Evolutionary conservation across 2,329 filamentous ascomycete species (phyloP).

Genomic region (Graphilbum sp.): DNA sequence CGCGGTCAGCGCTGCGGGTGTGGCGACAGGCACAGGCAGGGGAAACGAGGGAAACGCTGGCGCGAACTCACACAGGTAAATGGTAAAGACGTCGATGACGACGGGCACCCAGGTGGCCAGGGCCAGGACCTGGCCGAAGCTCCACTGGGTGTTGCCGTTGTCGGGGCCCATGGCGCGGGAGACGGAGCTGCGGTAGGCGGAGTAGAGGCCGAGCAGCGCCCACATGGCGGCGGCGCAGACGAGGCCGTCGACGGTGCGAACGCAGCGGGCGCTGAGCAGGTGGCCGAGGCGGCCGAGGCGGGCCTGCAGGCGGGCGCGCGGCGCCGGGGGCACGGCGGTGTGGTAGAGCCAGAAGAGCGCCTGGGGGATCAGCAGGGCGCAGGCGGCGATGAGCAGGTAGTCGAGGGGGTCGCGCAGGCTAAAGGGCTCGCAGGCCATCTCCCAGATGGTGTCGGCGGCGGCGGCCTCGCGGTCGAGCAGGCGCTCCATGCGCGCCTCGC

Average conservation of each 20-base stretch:
- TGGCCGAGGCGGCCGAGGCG: not conserved
- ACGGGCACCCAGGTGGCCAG: constrained; percentile 16
- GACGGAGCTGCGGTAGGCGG: constrained; percentile 11
- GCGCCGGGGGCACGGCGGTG: not conserved
- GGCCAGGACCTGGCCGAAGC: constrained; percentile 16
- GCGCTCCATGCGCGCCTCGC: not conserved
- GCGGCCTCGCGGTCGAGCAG: constrained; percentile 3
- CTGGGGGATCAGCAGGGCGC: constrained; percentile 4
- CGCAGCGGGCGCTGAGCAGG: not conserved
- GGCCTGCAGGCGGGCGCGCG: not conserved
- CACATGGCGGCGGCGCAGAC: constrained; percentile 13
- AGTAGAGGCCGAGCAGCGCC: constrained; percentile 14
- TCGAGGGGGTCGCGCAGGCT: not conserved
- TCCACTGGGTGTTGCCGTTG: constrained; percentile 13
- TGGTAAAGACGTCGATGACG: constrained; percentile 12
- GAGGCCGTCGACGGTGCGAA: constrained; percentile 5
- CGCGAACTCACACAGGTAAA: constrained; percentile 15
- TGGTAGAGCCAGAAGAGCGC: constrained; percentile 2
- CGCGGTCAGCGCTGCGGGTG: too few relatives aligned
- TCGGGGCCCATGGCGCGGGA: constrained; percentile 5
- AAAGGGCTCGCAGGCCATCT: constrained; percentile 1
- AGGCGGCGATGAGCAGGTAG: not conserved
- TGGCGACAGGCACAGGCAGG: too few relatives aligned
- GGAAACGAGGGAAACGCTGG: too few relatives aligned
- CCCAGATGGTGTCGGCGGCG: constrained; percentile 2